Percentiles rank a stretch among this genome's conserved stretches.
phyloP scores from a whole-genome alignment of 257 asterid species.

The Avicennia marina region DNA sequence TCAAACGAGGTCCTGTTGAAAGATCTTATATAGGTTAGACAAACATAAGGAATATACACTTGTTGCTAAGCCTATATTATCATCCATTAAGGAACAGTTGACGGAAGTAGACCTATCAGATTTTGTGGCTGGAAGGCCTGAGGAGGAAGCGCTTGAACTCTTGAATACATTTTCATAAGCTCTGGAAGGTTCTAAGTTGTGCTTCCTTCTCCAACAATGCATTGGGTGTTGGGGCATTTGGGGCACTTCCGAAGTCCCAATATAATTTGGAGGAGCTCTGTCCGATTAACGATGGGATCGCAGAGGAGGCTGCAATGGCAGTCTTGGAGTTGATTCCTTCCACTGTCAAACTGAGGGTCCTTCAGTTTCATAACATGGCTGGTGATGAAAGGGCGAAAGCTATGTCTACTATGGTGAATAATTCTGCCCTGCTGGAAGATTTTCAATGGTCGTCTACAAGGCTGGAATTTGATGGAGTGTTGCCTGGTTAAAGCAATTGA shows the following conservation, averaged over 20 bases:
- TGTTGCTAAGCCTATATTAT: conserved; percentile 63
- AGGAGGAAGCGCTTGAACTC: conserved; percentile 90
- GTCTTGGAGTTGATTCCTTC: conserved; percentile 70
- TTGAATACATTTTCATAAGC: conserved; percentile 72
- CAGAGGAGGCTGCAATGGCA: conserved; percentile 89
- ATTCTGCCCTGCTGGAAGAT: conserved; percentile 63
- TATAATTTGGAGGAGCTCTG: conserved; percentile 75
- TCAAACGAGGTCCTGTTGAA: conserved; percentile 63
- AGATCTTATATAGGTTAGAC: conserved; percentile 44
- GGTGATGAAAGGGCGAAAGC: conserved; percentile 91
- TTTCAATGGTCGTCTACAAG: conserved; percentile 87
- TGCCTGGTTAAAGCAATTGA: conserved; percentile 62
- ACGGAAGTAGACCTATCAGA: conserved; percentile 89
- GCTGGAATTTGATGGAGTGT: conserved; percentile 76
- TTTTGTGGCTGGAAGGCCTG: conserved; percentile 79
- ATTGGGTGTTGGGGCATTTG: conserved; percentile 84
- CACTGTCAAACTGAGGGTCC: conserved; percentile 58
- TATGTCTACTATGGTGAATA: conserved; percentile 56
- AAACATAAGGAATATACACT: conserved; percentile 47
- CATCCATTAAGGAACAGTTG: conserved; percentile 60
- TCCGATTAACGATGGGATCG: conserved; percentile 77
- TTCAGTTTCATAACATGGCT: conserved; percentile 86
- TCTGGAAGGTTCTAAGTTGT: conserved; percentile 57
- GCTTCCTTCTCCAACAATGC: conserved; percentile 79
- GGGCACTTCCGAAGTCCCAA: conserved; percentile 67